Conservation (phyloP, 2,329 filamentous ascomycete genomes). For the Diplodia sapinea region DNA sequence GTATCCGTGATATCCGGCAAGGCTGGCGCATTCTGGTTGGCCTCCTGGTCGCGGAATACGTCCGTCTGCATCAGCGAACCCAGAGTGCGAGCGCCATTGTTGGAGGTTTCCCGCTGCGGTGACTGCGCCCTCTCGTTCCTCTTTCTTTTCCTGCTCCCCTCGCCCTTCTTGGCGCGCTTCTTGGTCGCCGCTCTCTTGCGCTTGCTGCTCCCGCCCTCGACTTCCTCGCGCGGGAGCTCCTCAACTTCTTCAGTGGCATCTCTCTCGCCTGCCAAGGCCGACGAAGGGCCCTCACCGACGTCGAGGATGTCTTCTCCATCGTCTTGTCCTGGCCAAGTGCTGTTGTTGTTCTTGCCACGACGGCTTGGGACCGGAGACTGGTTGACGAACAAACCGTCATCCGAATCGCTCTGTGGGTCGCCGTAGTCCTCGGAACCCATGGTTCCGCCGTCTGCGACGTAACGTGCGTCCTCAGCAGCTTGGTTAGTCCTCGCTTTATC, state of each 20-base stretch:
- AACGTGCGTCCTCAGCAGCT: constrained; percentile 31
- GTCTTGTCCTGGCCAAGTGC: background rate
- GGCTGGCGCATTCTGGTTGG: constrained; percentile 35
- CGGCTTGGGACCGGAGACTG: background rate
- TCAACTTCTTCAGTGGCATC: background rate
- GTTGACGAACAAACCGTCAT: background rate
- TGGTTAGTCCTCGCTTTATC: constrained; percentile 3
- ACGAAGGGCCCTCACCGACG: constrained; percentile 5
- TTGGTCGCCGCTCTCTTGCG: background rate
- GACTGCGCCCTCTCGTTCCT: constrained; percentile 12
- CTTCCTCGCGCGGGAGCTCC: background rate
- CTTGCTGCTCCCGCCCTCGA: background rate
- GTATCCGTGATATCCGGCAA: constrained; percentile 39
- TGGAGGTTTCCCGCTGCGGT: background rate
- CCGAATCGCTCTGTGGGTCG: background rate
- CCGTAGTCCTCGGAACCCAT: background rate
- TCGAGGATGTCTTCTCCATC: background rate
- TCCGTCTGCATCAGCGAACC: constrained; percentile 41
- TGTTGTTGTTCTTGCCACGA: background rate
- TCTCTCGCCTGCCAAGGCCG: background rate
- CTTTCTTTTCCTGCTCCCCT: constrained; percentile 18
- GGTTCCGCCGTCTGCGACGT: background rate
- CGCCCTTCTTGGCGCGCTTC: constrained; percentile 4
- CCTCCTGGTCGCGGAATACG: constrained; percentile 44
- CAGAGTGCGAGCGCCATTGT: background rate